Percentiles rank a stretch among this genome's conserved stretches.
phyloP scores from a whole-genome alignment of 176 grass and related monocot species.

The Oropetium thomaeum region DNA sequence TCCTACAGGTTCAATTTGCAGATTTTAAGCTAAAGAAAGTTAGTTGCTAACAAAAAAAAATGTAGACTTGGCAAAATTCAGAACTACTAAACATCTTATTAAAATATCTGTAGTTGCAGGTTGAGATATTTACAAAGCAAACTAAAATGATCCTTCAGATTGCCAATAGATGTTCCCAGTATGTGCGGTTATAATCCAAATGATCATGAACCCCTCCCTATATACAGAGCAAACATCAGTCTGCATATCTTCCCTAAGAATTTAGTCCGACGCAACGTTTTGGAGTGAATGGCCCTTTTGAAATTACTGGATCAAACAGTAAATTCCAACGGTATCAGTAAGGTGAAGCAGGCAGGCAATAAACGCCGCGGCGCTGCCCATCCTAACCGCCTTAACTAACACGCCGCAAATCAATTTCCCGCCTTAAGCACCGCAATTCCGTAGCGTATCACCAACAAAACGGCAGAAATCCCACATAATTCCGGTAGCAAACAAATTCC shows the following conservation, averaged over 20 bases:
- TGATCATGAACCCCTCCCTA: neutral
- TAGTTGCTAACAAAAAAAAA: neutral
- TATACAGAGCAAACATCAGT: neutral
- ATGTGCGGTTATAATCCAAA: neutral
- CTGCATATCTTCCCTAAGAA: neutral
- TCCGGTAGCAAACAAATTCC: neutral
- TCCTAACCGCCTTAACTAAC: conserved; percentile 27
- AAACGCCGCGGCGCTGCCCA: neutral
- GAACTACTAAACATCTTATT: neutral
- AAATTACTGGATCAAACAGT: neutral
- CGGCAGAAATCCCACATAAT: neutral
- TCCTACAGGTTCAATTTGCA: neutral
- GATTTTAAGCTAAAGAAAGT: conserved; percentile 13
- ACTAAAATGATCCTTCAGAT: neutral
- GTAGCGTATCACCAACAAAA: neutral
- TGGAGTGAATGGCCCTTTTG: neutral
- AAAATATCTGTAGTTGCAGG: neutral
- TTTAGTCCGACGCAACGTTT: neutral
- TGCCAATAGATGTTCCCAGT: neutral
- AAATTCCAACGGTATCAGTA: neutral
- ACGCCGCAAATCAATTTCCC: conserved; percentile 25
- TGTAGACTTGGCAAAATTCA: neutral
- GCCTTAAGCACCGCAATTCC: conserved; percentile 26
- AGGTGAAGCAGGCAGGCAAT: neutral
- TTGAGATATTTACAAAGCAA: neutral